Evolutionary conservation across 2,329 filamentous ascomycete species (phyloP).

Genomic region (Alternaria arborescens): DNA sequence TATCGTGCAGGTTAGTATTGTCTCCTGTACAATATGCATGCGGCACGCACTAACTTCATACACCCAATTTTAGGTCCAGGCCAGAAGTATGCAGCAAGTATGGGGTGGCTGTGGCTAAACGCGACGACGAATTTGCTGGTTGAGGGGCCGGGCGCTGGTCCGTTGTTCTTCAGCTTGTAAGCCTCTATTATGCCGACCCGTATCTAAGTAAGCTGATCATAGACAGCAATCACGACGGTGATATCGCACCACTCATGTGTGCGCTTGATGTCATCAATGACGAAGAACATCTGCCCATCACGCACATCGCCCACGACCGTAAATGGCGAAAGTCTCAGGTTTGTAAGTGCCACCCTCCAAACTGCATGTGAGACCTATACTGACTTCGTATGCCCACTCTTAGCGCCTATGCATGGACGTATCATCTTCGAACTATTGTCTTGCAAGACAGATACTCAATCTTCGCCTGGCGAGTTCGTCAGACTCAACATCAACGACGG

Average conservation of each 20-base stretch:
- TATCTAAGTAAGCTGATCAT: neutral
- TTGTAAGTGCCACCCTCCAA: no score
- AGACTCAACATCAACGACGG: constrained; percentile 67
- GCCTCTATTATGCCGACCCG: neutral
- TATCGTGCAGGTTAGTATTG: constrained; percentile 60
- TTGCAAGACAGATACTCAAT: constrained; percentile 35
- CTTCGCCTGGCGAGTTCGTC: constrained; percentile 49
- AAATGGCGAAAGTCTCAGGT: constrained; percentile 63
- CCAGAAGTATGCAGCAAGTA: constrained; percentile 61
- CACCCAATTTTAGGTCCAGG: constrained; percentile 58
- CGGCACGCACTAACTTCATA: neutral
- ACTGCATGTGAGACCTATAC: neutral
- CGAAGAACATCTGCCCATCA: constrained; percentile 56
- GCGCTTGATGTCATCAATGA: constrained; percentile 54
- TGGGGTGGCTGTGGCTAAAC: constrained; percentile 68
- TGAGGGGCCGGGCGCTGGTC: constrained; percentile 54
- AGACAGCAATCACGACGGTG: neutral
- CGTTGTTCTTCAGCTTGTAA: constrained; percentile 66
- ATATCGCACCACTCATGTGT: constrained; percentile 55
- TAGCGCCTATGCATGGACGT: constrained; percentile 66
- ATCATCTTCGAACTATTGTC: constrained; percentile 63
- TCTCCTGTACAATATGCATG: neutral
- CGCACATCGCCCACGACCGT: constrained; percentile 55
- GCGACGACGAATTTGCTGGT: constrained; percentile 52
- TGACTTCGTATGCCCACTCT: constrained; percentile 7